Conservation (phyloP, 2,329 filamentous ascomycete species). For the Epichloe sylvatica region DNA sequence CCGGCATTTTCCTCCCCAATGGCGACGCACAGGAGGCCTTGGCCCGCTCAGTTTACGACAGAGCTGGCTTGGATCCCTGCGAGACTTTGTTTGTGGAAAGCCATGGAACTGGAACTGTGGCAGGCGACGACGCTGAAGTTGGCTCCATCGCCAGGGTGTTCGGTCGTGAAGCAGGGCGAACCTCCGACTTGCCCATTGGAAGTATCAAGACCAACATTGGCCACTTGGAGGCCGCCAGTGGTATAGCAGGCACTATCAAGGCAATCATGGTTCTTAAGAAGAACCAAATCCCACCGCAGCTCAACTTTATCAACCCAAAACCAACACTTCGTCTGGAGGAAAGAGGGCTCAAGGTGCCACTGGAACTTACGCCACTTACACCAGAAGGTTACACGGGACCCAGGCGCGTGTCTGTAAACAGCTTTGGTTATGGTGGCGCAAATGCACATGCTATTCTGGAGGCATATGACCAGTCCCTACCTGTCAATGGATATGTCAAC, state of each 20-base stretch:
- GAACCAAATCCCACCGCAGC: conserved; percentile 10
- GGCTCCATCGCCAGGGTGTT: conserved; percentile 11
- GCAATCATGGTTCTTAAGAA: conserved; percentile 8
- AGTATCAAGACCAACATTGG: conserved; percentile 16
- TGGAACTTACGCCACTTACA: not conserved
- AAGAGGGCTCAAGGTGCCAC: conserved; percentile 14
- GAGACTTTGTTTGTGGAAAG: too few relatives aligned
- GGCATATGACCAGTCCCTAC: not conserved
- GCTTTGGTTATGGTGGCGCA: conserved; percentile 36
- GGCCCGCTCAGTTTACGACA: conserved; percentile 15
- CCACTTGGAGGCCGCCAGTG: conserved; percentile 14
- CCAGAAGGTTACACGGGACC: not conserved
- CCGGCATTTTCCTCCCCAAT: conserved; percentile 21
- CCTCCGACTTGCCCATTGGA: conserved; percentile 11
- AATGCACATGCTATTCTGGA: conserved; percentile 30
- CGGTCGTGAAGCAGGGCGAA: conserved; percentile 11
- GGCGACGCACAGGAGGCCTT: conserved; percentile 9
- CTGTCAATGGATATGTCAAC: too few relatives aligned
- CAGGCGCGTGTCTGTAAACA: conserved; percentile 30
- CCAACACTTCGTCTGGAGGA: conserved; percentile 17
- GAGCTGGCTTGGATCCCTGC: too few relatives aligned
- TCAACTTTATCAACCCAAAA: not conserved
- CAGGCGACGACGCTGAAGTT: not conserved
- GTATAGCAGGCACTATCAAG: conserved; percentile 14
- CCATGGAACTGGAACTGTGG: too few relatives aligned